phyloP scores from a whole-genome alignment of 768 basidiomycete genomes.

The Lanmaoa pseudosensibilis region DNA sequence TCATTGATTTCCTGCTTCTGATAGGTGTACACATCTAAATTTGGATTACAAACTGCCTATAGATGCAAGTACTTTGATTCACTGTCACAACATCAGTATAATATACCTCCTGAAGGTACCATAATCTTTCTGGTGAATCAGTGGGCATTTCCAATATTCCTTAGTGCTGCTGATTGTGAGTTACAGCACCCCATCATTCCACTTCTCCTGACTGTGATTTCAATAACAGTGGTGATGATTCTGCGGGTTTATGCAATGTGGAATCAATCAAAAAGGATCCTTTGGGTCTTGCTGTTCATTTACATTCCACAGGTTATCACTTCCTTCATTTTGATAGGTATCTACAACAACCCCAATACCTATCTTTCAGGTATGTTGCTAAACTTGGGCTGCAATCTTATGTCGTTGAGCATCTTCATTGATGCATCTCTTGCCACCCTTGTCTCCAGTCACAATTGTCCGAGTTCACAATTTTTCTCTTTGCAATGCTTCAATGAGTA shows the following conservation, averaged over 20 bases:
- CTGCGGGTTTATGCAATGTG: neutral
- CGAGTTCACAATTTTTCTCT: neutral
- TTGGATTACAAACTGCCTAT: neutral
- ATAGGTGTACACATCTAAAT: neutral
- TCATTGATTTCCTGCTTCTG: neutral
- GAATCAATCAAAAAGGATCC: neutral
- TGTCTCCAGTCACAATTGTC: neutral
- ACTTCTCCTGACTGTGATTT: no score
- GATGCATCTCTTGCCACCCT: no score
- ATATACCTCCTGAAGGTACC: neutral
- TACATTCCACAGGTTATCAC: neutral
- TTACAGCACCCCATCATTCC: neutral
- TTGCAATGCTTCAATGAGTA: neutral
- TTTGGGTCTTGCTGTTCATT: neutral
- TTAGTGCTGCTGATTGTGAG: no score
- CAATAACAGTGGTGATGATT: no score
- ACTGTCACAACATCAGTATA: neutral
- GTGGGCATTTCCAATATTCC: neutral
- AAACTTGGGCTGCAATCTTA: neutral
- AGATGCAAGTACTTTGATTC: constrained; percentile 11
- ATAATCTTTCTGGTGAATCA: neutral
- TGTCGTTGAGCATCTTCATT: no score
- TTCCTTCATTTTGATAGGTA: neutral
- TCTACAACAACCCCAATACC: neutral
- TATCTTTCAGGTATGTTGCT: neutral